phyloP scores from a whole-genome alignment of 768 basidiomycete genomes.

The Galerina sulciceps region DNA sequence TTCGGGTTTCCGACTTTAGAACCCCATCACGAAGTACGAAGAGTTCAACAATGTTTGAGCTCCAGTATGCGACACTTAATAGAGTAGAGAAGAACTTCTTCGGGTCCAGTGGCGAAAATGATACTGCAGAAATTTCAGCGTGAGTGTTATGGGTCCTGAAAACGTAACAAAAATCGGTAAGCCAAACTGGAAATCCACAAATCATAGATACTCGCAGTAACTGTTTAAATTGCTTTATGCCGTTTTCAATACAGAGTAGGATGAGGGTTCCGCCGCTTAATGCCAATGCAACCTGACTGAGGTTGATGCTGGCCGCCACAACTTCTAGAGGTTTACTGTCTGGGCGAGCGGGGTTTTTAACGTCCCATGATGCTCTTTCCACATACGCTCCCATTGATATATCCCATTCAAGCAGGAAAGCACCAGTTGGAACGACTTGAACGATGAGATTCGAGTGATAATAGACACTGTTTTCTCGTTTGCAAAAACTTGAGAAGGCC shows the following conservation, averaged over 20 bases:
- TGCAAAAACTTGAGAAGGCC: conserved; percentile 60
- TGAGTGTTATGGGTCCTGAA: conserved; percentile 12
- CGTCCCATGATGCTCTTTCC: conserved; percentile 43
- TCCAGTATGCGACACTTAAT: conserved; percentile 80
- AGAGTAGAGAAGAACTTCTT: conserved; percentile 47
- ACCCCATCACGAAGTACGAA: conserved; percentile 35
- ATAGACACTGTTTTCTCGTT: conserved; percentile 39
- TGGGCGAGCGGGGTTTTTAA: conserved; percentile 1
- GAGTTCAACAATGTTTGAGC: conserved; percentile 63
- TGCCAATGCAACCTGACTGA: conserved; percentile 69
- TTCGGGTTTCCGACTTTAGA: conserved; percentile 28
- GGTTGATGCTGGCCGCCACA: conserved; percentile 71
- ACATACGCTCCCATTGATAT: conserved; percentile 42
- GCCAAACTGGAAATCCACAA: background rate
- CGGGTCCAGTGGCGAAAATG: conserved; percentile 60
- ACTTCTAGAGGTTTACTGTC: conserved; percentile 42
- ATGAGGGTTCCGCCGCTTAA: conserved; percentile 56
- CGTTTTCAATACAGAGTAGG: conserved; percentile 51
- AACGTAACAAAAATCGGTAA: background rate
- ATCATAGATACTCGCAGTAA: conserved; percentile 17
- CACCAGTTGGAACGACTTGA: conserved; percentile 70
- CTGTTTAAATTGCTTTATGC: conserved; percentile 24
- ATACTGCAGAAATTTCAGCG: conserved; percentile 72
- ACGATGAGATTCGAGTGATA: conserved; percentile 59
- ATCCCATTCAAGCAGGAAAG: conserved; percentile 63